phyloP scores from a whole-genome alignment of 2,329 filamentous ascomycete species.

The Gremmenia infestans region DNA sequence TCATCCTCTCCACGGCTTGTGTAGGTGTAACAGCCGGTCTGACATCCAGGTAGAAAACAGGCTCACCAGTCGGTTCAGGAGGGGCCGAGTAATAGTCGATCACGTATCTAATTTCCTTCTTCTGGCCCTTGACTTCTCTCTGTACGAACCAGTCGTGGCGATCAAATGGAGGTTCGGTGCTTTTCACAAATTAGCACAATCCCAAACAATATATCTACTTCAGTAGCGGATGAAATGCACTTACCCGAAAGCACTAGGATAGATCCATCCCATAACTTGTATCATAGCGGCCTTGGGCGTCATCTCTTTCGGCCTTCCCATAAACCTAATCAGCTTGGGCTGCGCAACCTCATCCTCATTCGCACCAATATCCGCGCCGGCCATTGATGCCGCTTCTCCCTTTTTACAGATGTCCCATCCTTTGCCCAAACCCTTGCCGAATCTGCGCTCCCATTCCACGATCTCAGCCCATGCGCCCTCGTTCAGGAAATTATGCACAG shows the following conservation, averaged over 20 bases:
- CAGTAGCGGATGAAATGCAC: conserved; percentile 28
- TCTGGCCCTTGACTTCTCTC: conserved; percentile 60
- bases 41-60: conserved; percentile 94
- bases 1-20: conserved; percentile 72
- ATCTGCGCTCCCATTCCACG: conserved; percentile 85
- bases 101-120: conserved; percentile 81
- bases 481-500: conserved; percentile 96
- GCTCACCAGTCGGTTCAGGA: conserved; percentile 70
- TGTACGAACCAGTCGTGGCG: conserved; percentile 96
- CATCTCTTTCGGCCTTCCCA: conserved; percentile 80
- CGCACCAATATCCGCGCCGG: conserved; percentile 40
- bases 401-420: conserved; percentile 71
- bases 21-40: conserved; percentile 80
- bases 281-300: conserved; percentile 88
- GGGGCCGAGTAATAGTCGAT: conserved; percentile 94
- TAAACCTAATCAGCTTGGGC: conserved; percentile 79
- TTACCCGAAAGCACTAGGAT: conserved; percentile 73
- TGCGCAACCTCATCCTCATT: conserved; percentile 49
- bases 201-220: not conserved
- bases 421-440: conserved; percentile 64
- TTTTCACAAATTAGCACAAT: conserved; percentile 30
- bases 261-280: conserved; percentile 72
- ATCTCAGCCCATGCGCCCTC: conserved; percentile 97
- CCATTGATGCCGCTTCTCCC: conserved; percentile 62
- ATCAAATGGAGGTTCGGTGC: conserved; percentile 84